A percentile compares a stretch with the other conserved stretches of the same genome.
Evolutionary conservation across 225 moss, liverwort and hornwort genomes (phyloP).

Genomic region (Thuidium tamariscinum): DNA sequence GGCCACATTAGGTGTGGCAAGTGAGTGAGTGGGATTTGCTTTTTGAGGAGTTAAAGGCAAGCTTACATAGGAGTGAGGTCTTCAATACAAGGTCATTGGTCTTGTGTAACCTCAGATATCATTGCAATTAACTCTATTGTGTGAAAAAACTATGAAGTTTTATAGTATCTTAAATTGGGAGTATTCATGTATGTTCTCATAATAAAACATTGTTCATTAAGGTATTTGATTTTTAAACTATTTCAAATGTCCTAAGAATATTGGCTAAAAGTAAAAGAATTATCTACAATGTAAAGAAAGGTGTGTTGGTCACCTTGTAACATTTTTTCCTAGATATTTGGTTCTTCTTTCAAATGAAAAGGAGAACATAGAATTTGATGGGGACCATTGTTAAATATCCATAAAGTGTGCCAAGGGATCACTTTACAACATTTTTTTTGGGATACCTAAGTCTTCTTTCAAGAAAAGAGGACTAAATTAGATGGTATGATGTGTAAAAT

Average conservation of each 20-base stretch:
- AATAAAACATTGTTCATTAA: not conserved
- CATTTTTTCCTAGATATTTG: no score
- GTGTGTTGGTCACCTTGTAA: not conserved
- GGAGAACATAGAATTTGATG: not conserved
- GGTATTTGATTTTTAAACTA: fast-evolving
- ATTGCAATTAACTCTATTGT: no score
- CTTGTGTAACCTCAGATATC: not conserved
- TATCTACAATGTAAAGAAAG: fast-evolving
- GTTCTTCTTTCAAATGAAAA: not conserved
- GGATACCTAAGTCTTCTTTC: fast-evolving
- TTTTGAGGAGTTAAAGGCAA: not conserved
- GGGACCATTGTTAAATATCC: fast-evolving
- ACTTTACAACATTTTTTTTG: fast-evolving
- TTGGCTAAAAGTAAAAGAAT: fast-evolving
- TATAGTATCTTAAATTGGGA: not conserved
- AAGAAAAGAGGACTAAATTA: fast-evolving
- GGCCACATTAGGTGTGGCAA: not conserved
- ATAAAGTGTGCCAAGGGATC: fast-evolving
- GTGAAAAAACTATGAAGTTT: not conserved
- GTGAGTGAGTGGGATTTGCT: not conserved
- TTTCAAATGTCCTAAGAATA: fast-evolving
- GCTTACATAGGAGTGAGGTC: no score
- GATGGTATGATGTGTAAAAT: fast-evolving
- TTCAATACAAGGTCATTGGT: not conserved
- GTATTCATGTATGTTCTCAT: not conserved